phyloP scores from a whole-genome alignment of 768 basidiomycete species.

The Tricholoma flavovirens region DNA sequence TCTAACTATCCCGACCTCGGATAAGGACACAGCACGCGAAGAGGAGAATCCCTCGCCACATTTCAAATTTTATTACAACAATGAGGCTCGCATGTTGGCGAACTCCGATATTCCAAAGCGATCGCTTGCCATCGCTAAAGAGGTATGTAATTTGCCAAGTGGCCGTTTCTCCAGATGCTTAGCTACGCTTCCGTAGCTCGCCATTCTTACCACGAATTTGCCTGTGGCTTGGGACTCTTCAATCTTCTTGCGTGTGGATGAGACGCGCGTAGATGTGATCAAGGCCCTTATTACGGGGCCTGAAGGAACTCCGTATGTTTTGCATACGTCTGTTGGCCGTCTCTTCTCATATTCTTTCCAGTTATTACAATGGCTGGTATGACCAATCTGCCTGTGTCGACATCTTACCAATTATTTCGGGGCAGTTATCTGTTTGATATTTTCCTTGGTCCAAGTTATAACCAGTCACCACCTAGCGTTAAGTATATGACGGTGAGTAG shows the following conservation, averaged over 20 bases:
- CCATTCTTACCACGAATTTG: constrained; percentile 87
- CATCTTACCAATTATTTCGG: background rate
- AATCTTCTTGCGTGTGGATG: constrained; percentile 89
- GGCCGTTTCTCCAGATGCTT: background rate
- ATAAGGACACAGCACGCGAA: constrained; percentile 20
- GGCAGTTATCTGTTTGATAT: constrained; percentile 69
- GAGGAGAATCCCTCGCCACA: constrained; percentile 54
- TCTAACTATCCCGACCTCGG: constrained; percentile 44
- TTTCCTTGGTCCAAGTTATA: constrained; percentile 86
- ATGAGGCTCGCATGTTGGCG: constrained; percentile 78
- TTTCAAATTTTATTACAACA: constrained; percentile 80
- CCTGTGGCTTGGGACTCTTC: constrained; percentile 96
- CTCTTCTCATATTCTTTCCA: constrained; percentile 22
- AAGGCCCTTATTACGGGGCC: constrained; percentile 91
- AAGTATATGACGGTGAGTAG: constrained; percentile 55
- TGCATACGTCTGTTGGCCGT: background rate
- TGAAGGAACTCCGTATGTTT: constrained; percentile 83
- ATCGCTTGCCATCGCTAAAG: constrained; percentile 92
- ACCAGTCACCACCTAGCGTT: constrained; percentile 72
- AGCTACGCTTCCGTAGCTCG: constrained; percentile 51
- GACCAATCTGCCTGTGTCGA: constrained; percentile 16
- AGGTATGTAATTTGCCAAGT: constrained; percentile 39
- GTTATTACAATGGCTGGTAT: constrained; percentile 89
- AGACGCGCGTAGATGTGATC: constrained; percentile 85
- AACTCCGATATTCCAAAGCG: constrained; percentile 86